Evolutionary conservation across 2,329 filamentous ascomycete species (phyloP).

Genomic region (Dactylellina haptotyla): DNA sequence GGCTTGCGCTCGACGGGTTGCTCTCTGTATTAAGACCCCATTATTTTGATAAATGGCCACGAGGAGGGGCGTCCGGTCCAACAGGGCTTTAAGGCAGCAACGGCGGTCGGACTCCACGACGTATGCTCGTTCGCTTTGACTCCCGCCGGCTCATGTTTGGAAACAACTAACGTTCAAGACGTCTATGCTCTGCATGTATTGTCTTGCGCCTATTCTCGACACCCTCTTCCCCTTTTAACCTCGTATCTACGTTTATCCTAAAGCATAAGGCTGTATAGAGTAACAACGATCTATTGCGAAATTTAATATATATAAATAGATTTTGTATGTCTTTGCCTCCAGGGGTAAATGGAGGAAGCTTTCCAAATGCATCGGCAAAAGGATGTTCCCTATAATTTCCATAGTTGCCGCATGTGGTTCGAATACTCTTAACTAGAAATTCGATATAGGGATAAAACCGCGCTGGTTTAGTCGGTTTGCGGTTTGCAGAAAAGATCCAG

Average conservation of each 20-base stretch:
- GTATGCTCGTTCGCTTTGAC: constrained; percentile 36
- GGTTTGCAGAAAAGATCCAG: too few relatives aligned
- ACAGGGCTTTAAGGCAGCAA: constrained; percentile 43
- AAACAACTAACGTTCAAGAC: constrained; percentile 3
- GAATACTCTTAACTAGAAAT: too few relatives aligned
- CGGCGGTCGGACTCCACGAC: constrained; percentile 25
- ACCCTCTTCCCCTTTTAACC: not conserved
- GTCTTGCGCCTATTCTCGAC: not conserved
- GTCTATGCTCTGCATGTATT: constrained; percentile 2
- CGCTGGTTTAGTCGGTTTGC: too few relatives aligned
- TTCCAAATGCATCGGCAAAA: not conserved
- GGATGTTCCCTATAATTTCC: not conserved
- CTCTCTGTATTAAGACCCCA: not conserved
- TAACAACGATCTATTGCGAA: not conserved
- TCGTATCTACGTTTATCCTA: not conserved
- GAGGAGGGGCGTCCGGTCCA: constrained; percentile 2
- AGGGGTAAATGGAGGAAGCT: too few relatives aligned
- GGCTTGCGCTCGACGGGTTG: too few relatives aligned
- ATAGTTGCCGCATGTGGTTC: too few relatives aligned
- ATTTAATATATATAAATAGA: constrained; percentile 3
- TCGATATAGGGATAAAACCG: too few relatives aligned
- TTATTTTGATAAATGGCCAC: not conserved
- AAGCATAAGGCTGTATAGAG: not conserved
- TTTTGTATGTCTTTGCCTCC: not conserved
- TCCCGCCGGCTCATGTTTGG: constrained; percentile 25